Percentiles rank a stretch among this genome's conserved stretches.
Evolutionary conservation across 164 flowering plant genomes (phyloP).

Genomic region (Magnolia kwangsiensis): DNA sequence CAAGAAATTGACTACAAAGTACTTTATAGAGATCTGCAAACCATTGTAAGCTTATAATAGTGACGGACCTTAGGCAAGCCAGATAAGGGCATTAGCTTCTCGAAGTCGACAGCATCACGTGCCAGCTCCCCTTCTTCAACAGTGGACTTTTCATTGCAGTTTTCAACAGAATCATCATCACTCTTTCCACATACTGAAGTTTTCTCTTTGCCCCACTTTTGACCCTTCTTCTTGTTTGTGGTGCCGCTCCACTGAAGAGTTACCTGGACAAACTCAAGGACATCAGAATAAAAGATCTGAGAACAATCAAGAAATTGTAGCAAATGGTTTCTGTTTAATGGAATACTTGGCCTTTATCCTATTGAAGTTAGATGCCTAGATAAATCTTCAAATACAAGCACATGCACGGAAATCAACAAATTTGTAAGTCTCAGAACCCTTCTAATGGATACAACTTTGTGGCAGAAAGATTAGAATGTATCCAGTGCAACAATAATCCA

Average conservation of each 20-base stretch:
- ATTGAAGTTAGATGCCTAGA: no score
- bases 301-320: no score
- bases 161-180: constrained; percentile 23
- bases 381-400: no score
- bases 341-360: no score
- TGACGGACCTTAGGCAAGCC: constrained; percentile 60
- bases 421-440: no score
- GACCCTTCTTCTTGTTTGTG: constrained; percentile 83
- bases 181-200: constrained; percentile 25
- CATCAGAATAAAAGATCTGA: background rate
- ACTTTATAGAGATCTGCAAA: background rate
- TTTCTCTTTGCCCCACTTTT: constrained; percentile 91
- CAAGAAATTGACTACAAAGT: background rate
- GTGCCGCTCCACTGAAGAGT: constrained; percentile 69
- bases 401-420: no score
- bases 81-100: constrained; percentile 51
- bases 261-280: constrained; percentile 36
- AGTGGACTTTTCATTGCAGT: constrained; percentile 15
- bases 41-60: background rate
- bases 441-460: no score
- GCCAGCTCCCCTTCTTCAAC: constrained; percentile 24
- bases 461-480: no score
- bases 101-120: constrained; percentile 43
- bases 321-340: no score
- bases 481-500: no score